Conservation (phyloP, 2,329 filamentous ascomycete species). For the Purpureocillium lavendulum region DNA sequence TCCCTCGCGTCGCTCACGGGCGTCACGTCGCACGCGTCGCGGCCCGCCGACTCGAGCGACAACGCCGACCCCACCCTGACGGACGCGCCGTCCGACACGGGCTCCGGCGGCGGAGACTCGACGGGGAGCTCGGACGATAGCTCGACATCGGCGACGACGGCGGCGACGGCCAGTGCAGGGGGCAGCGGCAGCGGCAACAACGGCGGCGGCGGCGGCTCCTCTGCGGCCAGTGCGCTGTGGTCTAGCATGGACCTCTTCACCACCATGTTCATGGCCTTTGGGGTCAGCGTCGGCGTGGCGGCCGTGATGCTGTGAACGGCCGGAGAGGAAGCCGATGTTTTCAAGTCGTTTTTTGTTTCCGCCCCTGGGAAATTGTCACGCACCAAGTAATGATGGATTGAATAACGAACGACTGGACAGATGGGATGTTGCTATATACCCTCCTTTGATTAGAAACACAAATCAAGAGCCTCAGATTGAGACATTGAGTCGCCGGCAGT, state of each 20-base stretch:
- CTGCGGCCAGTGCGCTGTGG: neutral
- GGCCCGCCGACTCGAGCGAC: neutral
- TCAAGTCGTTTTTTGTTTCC: no score
- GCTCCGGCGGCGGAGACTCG: neutral
- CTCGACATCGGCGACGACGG: no score
- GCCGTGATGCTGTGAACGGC: slow-evolving; percentile 2
- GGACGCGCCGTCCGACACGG: neutral
- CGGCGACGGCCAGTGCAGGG: neutral
- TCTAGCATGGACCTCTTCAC: slow-evolving; percentile 1
- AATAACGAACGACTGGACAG: no score
- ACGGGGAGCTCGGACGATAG: neutral
- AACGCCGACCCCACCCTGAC: neutral
- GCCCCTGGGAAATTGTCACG: no score
- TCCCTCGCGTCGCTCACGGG: slow-evolving; percentile 13
- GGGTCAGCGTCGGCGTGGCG: slow-evolving; percentile 2
- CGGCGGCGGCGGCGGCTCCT: slow-evolving; percentile 1
- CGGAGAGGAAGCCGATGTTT: neutral
- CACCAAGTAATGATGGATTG: no score
- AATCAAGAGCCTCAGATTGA: no score
- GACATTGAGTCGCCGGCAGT: no score
- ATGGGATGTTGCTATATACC: no score
- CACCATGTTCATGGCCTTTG: slow-evolving; percentile 1
- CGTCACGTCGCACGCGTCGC: slow-evolving; percentile 6
- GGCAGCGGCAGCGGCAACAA: neutral
- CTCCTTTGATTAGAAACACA: no score